Base-by-base conservation (phyloP, 345 rosid genomes). In the Salix viminalis region DNA sequence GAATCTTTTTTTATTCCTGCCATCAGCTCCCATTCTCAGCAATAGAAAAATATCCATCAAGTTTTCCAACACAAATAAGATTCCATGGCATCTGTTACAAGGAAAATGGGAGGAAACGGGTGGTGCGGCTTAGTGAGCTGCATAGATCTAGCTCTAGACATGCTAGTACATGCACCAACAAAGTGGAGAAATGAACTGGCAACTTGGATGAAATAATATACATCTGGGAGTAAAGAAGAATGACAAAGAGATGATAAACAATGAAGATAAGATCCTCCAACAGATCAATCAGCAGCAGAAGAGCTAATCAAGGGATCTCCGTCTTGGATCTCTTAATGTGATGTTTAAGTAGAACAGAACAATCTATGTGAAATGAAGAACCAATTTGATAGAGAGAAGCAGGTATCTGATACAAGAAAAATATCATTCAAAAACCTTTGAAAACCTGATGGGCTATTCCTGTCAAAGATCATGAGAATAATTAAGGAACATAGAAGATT, bases 21-120 rank as follows among this genome's bases (percentile, higher is more conserved):
- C 18, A 54, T 70, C 36, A 23, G 28, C 16, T n/a, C 44, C 7
- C 24, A 36, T 56, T 60, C 66, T 72, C 65, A 23, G 39, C 65
- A 56, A 36, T 54, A 54, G 42, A 48, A 28, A 23, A 70, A 18
- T 10, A 56, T 36, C 21, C 65, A 13, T 54, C 23, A 18, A 28
- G 60, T 73, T 64, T 44, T 48, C 71, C 44, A 30, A 32, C 71
- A 75, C 37, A 23, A 61, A 74, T 26, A n/a, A 74, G 70, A 65
- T 65, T 65, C 70, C 62, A 65, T 26, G 30, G 28, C 65, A 66
- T 67, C 46, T 19, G 65, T 66, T 66, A 23, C 71, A 48, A 75
- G 46, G 65, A 50, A 12, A 15, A 65, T 34, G 71, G 18, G 44
- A 14, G 34, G 19, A 37, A 24, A 26, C 9, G 11, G 24, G 56